Percentiles rank a stretch among this genome's conserved stretches.
phyloP scores from a whole-genome alignment of 805 yeast genomes.

The Ogataea thermomethanolica region DNA sequence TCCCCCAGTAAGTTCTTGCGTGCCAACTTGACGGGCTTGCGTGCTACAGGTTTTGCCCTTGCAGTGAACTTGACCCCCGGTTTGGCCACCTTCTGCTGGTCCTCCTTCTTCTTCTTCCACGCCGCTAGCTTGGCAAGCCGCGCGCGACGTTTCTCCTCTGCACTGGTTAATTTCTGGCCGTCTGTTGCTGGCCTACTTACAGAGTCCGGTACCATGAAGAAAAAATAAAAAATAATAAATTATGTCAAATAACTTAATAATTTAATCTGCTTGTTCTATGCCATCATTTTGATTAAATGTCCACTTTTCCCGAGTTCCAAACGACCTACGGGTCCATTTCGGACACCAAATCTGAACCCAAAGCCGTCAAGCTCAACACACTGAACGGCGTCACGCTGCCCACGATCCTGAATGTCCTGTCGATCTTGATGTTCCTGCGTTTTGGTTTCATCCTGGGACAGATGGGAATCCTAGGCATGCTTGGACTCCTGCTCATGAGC shows the following conservation, averaged over 20 bases:
- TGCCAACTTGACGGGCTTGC: slow-evolving; percentile 3
- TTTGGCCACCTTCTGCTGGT: slow-evolving; percentile 14
- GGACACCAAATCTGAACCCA: slow-evolving; percentile 3
- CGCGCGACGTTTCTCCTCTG: slow-evolving; percentile 35
- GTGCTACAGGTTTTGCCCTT: slow-evolving; percentile 7
- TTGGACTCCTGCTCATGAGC: slow-evolving; percentile 63
- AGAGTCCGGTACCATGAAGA: slow-evolving; percentile 2
- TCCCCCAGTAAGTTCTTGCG: slow-evolving; percentile 3
- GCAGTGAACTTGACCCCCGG: slow-evolving; percentile 22
- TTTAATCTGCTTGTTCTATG: slow-evolving; percentile 4
- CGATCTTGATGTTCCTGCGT: slow-evolving; percentile 91
- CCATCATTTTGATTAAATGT: neutral
- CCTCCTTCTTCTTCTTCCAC: slow-evolving; percentile 57
- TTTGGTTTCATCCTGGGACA: slow-evolving; percentile 96
- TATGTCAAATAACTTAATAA: too few species aligned
- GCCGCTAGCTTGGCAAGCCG: slow-evolving; percentile 54
- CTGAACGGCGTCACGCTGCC: slow-evolving; percentile 91
- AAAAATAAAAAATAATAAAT: neutral
- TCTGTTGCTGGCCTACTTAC: slow-evolving; percentile 9
- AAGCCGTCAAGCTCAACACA: slow-evolving; percentile 62
- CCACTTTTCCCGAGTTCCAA: neutral
- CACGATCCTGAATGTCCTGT: slow-evolving; percentile 85
- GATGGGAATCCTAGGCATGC: slow-evolving; percentile 80
- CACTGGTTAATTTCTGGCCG: slow-evolving; percentile 13
- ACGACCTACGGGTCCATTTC: slow-evolving; percentile 9